Base-by-base conservation (phyloP, 441 rosid genomes). In the Bruguiera hainesii region DNA sequence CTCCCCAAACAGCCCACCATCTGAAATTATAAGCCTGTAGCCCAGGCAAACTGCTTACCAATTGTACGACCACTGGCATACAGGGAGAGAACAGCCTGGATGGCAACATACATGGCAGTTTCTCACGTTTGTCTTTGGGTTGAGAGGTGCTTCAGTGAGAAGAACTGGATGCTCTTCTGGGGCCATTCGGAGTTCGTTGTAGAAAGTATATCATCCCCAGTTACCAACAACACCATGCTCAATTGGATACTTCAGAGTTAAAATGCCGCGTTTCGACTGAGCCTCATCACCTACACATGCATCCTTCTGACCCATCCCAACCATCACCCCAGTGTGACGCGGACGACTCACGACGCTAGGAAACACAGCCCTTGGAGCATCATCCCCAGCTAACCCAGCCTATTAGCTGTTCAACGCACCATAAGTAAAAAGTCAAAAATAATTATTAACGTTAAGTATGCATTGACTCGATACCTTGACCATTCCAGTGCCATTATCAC, bases 321-420 rank as follows among this genome's bases (percentile, higher is more conserved):
- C 89, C 92, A 87, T 87, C 71, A 87, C 92, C 26, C 92, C 92
- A 0, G 92, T 87, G 79, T 87, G 89, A 35, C 88, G 88, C 11
- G 89, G 92, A 72, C 88, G 89, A 1, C 92, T 89, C 26, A 87
- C 87, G 61, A 85, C 84, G 77, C 93, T 87, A 63, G 93, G 90
- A 64, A 88, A 88, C 80, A 88, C 90, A 13, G 90, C 93, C 76
- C 90, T 83, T 2, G 90, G 90, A 66, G 93, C 93, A 78, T 88
- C 93, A 68, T 88, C 90, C 18, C 93, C 90, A 29, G 89, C 90
- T 78, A 88, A 88, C 66, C 89, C 93, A 77, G 90, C 93, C 93
- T 85, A 64, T 15, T 9, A 52, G 20, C 21, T 23, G 23, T 33
- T 4, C 20, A 62, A 33, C 13, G 33, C 31, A 64, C 19, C 56